Evolutionary conservation across 371 early-diverging fungal genomes (phyloP).

Genomic region (Mortierella sp.): DNA sequence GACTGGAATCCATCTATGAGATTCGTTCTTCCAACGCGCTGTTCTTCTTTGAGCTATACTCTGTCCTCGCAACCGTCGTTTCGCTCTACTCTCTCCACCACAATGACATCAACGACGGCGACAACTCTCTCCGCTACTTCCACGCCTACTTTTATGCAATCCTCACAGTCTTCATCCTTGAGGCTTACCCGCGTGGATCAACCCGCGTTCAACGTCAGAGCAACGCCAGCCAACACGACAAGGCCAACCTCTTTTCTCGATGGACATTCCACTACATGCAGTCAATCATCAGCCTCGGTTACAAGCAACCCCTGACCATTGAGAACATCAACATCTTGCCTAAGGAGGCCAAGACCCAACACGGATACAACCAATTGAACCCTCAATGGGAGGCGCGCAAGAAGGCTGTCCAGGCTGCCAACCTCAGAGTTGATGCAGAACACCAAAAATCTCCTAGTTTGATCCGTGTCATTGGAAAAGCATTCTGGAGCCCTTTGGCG

Average conservation of each 20-base stretch:
- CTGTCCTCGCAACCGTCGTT: constrained; percentile 8
- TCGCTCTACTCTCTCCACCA: constrained; percentile 11
- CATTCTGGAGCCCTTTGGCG: neutral
- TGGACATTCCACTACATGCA: constrained; percentile 43
- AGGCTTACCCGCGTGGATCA: neutral
- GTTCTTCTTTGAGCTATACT: constrained; percentile 26
- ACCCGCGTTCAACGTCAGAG: neutral
- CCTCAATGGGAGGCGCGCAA: neutral
- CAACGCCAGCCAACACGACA: constrained; percentile 37
- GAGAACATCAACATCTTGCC: constrained; percentile 51
- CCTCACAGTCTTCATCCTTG: neutral
- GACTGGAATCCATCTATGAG: constrained; percentile 26
- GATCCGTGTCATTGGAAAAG: neutral
- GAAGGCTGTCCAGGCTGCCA: neutral
- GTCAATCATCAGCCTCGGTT: constrained; percentile 25
- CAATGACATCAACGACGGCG: neutral
- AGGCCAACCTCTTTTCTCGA: constrained; percentile 46
- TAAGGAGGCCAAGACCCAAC: neutral
- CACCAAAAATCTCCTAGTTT: neutral
- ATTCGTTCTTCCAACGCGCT: constrained; percentile 30
- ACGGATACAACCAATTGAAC: constrained; percentile 14
- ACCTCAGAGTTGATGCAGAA: neutral
- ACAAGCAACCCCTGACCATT: constrained; percentile 17
- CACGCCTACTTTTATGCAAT: constrained; percentile 1
- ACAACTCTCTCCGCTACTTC: neutral